These are phyloP conservation scores for Seiridium unicorne DNA, from an alignment of 2,329 filamentous ascomycete genomes.

Conservation along the genomic window DNA sequence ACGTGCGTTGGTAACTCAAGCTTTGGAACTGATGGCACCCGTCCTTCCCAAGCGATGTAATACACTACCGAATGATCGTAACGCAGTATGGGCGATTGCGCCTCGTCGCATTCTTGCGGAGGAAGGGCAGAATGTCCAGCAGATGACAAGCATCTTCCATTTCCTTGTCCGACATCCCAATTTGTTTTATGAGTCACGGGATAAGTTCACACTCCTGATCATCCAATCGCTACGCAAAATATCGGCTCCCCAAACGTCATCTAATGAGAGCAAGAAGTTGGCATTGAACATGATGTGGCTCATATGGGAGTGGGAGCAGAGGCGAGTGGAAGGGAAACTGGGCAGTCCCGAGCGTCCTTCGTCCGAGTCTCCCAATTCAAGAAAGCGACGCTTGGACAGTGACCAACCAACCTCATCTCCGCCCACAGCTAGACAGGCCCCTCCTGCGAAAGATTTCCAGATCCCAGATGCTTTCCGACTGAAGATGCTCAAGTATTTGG, in stretches of 20 bases:
- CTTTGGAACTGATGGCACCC: constrained; percentile 90
- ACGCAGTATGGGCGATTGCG: constrained; percentile 84
- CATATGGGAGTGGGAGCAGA: constrained; percentile 91
- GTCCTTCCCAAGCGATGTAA: constrained; percentile 84
- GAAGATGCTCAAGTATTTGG: constrained; percentile 89
- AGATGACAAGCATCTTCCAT: constrained; percentile 96
- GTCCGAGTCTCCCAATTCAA: constrained; percentile 70
- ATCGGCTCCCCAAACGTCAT: constrained; percentile 77
- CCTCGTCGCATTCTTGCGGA: constrained; percentile 89
- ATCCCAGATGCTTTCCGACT: constrained; percentile 67
- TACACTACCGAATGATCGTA: constrained; percentile 64
- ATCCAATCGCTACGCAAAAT: constrained; percentile 89
- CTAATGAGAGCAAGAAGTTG: constrained; percentile 87
- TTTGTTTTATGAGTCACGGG: constrained; percentile 90
- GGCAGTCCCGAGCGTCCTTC: constrained; percentile 36
- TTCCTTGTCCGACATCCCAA: constrained; percentile 91
- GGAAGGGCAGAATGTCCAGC: constrained; percentile 91
- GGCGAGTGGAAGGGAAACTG: constrained; percentile 65
- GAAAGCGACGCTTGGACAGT: constrained; percentile 77
- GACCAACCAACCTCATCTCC: constrained; percentile 53
- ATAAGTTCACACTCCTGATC: constrained; percentile 86
- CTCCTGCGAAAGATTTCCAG: constrained; percentile 62
- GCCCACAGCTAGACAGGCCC: constrained; percentile 45
- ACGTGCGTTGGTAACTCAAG: constrained; percentile 86
- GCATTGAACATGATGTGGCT: constrained; percentile 87